phyloP scores from a whole-genome alignment of 805 yeast genomes.

The Kuraishia capsulata region DNA sequence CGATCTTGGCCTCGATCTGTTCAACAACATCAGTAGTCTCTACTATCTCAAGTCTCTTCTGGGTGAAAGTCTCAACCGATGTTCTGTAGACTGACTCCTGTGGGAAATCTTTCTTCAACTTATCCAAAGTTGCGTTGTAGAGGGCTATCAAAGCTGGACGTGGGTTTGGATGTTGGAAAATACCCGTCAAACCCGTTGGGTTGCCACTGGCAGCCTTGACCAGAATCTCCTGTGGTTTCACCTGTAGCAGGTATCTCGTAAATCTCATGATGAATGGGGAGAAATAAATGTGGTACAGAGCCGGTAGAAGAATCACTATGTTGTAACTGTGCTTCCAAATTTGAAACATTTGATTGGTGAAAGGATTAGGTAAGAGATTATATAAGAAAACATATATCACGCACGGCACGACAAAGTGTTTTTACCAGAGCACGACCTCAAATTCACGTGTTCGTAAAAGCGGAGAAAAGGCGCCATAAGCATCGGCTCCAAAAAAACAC shows the following conservation, averaged over 20 bases:
- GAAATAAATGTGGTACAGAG: no score
- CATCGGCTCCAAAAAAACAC: no score
- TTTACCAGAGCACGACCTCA: no score
- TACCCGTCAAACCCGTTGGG: slow-evolving; percentile 78
- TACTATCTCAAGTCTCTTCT: slow-evolving; percentile 58
- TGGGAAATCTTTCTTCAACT: slow-evolving; percentile 56
- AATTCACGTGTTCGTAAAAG: no score
- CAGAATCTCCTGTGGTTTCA: slow-evolving; percentile 37
- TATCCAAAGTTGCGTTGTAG: slow-evolving; percentile 59
- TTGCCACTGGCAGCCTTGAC: slow-evolving; percentile 52
- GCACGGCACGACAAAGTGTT: no score
- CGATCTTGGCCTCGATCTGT: slow-evolving; percentile 64
- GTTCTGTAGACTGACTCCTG: slow-evolving; percentile 65
- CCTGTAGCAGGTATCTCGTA: slow-evolving; percentile 27
- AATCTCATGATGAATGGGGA: slow-evolving; percentile 29
- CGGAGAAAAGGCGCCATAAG: no score
- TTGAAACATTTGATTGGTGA: no score
- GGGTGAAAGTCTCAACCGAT: slow-evolving; percentile 64
- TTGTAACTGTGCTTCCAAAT: no score
- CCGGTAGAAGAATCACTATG: no score
- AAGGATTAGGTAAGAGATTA: no score
- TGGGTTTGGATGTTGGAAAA: slow-evolving; percentile 75
- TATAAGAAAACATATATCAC: no score
- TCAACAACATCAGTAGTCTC: slow-evolving; percentile 51
- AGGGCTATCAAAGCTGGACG: slow-evolving; percentile 67